A percentile compares a stretch with the other conserved stretches of the same genome.
phyloP scores from a whole-genome alignment of 257 asterid species.

The Solanum lycopersicoides region DNA sequence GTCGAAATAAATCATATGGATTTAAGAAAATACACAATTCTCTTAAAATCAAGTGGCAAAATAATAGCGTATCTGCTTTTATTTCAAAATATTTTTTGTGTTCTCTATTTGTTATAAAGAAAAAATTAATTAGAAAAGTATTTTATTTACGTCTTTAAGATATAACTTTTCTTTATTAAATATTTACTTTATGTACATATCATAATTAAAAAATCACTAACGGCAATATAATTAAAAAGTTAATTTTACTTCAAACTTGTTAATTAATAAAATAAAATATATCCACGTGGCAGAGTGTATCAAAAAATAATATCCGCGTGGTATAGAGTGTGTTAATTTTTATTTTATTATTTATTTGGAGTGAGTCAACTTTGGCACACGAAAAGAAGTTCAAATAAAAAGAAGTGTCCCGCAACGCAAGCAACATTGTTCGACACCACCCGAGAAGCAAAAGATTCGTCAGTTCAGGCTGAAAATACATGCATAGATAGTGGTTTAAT shows the following conservation, averaged over 20 bases:
- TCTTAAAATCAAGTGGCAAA: not conserved
- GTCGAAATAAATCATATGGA: not conserved
- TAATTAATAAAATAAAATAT: not conserved
- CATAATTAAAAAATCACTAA: no score
- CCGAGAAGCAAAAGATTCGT: no score
- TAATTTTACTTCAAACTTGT: not conserved
- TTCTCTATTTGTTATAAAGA: not conserved
- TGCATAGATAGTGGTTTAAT: no score
- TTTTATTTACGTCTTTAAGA: no score
- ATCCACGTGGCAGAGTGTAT: not conserved
- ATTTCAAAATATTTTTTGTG: not conserved
- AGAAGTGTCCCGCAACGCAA: no score
- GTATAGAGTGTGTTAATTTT: not conserved
- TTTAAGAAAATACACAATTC: not conserved
- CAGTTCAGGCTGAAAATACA: no score
- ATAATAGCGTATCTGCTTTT: not conserved
- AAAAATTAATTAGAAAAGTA: not conserved
- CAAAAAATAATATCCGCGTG: not conserved
- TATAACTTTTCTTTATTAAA: no score
- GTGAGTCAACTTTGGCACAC: not conserved
- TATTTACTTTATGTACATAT: no score
- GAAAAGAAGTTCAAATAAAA: not conserved
- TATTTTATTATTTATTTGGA: not conserved
- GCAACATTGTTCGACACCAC: no score
- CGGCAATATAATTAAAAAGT: no score